Conservation (phyloP, 2,329 filamentous ascomycete species). For the Thermoascus crustaceus region DNA sequence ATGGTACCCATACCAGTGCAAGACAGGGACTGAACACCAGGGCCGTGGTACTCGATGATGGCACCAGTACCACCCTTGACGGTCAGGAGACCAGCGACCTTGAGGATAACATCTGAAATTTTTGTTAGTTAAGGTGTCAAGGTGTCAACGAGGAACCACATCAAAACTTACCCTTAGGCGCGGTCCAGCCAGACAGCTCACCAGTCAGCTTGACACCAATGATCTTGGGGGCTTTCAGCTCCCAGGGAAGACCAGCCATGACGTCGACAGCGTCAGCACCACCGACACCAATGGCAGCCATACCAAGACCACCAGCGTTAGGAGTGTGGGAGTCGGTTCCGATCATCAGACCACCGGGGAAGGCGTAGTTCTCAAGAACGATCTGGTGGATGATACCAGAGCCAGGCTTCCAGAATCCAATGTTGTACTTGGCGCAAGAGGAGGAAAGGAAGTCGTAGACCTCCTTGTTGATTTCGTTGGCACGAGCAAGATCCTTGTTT, state of each 20-base stretch:
- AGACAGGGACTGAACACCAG: constrained; percentile 65
- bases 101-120: constrained; percentile 76
- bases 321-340: constrained; percentile 97
- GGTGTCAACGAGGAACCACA: not conserved
- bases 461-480: constrained; percentile 93
- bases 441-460: constrained; percentile 95
- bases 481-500: constrained; percentile 84
- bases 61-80: constrained; percentile 96
- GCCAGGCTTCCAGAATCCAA: constrained; percentile 98
- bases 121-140: constrained; percentile 7
- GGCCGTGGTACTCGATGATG: constrained; percentile 54
- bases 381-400: constrained; percentile 99
- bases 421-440: constrained; percentile 98
- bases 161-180: constrained; percentile 68
- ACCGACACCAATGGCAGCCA: constrained; percentile 91
- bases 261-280: constrained; percentile 98
- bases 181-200: constrained; percentile 78
- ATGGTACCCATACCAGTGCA: constrained; percentile 86
- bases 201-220: constrained; percentile 96
- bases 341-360: constrained; percentile 95
- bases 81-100: constrained; percentile 92
- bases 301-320: constrained; percentile 92
- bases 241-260: constrained; percentile 95
- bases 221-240: constrained; percentile 93
- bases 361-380: constrained; percentile 96